Base-by-base conservation (phyloP, 768 basidiomycete genomes). In the Boletus fagicola region DNA sequence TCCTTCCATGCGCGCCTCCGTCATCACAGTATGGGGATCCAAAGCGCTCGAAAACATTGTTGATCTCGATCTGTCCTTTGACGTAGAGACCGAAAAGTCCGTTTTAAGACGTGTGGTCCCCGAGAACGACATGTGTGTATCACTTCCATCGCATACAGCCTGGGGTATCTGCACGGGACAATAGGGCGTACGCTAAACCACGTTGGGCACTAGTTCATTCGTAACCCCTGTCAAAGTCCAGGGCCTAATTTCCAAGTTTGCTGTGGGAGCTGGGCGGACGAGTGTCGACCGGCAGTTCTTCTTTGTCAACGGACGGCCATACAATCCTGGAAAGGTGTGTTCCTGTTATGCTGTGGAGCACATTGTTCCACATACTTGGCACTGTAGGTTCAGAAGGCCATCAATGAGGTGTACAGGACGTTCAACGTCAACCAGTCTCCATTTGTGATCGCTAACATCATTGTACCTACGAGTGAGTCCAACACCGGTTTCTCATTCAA, bases 251-350 rank as follows among this genome's bases (percentile, higher is more conserved):
- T 98, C 96, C 1, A 90, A 87, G 59, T 94, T 97, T 58, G 65
- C 80, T 0, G 75, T 86, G 15, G 88, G 87, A 0, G 83, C 82
- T 59, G 95, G 94, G 7, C 76, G 96, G 39, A 80, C 84, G 2
- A 84, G 87, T 5, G 81, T 84, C 0, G 97, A 98, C 67, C 76
- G 95, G 2, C 97, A 98, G 62, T 98, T 91, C 71, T 90, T 92
- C 73, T 99, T 86, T 63, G 78, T 98, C 62, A 98, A 99, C 63
- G 90, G 92, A 0, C 78, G 97, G 18, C 97, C 97, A 0, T 95
- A 92, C 65, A 85, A 82, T 61, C 78, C 90, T 10, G 73, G 78
- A 18, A 94, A 92, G 78, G 93, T 89, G 44, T 13, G 69, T 51
- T 26, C 2, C 10, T 40, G 4, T 8, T 4, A 40, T 56, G 33